These are phyloP conservation scores for Rhodosporidiobolus odoratus DNA, from an alignment of 768 basidiomycete genomes.

Conservation along the genomic window DNA sequence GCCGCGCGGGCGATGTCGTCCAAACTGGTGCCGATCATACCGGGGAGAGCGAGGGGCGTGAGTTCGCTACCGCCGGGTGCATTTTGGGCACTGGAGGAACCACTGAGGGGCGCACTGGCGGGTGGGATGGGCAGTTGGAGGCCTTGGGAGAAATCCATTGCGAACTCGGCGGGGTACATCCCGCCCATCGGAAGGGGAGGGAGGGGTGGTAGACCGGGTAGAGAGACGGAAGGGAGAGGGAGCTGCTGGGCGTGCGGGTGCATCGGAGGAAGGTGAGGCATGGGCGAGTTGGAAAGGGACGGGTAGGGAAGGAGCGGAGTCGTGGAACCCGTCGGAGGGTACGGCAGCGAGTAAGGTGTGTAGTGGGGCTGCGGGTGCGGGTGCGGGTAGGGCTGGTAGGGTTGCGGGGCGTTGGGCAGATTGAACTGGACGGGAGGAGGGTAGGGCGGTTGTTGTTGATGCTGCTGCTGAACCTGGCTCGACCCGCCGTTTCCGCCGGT, in stretches of 20 bases:
- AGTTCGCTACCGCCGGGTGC: background rate
- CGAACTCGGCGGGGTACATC: background rate
- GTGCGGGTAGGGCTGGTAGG: background rate
- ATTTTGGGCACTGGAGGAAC: background rate
- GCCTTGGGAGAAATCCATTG: background rate
- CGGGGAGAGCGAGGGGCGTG: background rate
- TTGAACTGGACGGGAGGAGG: no score
- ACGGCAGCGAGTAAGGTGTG: background rate
- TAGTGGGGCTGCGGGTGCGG: background rate
- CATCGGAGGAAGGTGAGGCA: background rate
- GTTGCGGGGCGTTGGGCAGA: background rate
- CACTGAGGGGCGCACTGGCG: background rate
- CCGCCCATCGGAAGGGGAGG: background rate
- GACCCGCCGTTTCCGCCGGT: no score
- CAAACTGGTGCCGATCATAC: background rate
- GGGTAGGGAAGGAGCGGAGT: background rate
- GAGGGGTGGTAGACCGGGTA: background rate
- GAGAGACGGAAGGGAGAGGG: background rate
- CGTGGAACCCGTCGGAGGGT: background rate
- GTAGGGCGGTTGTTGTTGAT: no score
- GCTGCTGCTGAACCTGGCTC: no score
- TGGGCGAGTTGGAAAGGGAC: background rate
- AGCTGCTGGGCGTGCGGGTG: constrained; percentile 1
- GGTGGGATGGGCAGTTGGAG: background rate
- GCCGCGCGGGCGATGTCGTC: no score